These are phyloP conservation scores for Penicillium odoratum DNA, from an alignment of 495 filamentous ascomycete species.

Conservation along the genomic window DNA sequence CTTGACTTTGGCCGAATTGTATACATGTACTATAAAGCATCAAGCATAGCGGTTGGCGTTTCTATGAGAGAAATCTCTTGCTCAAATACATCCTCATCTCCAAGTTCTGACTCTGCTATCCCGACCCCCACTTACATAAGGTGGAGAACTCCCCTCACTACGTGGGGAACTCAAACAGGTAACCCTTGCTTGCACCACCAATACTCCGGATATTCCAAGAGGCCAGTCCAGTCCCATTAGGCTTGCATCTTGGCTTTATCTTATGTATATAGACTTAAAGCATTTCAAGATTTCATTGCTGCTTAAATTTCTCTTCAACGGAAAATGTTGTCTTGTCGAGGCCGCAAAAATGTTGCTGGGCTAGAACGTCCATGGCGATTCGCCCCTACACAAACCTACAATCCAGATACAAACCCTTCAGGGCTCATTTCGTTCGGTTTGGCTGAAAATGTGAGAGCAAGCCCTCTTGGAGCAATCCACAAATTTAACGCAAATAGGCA, in stretches of 20 bases:
- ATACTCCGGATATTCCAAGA: too few relatives aligned
- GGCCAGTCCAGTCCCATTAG: too few relatives aligned
- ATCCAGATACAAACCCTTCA: slow-evolving; percentile 28
- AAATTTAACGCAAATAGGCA: slow-evolving; percentile 12
- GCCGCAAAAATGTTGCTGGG: slow-evolving; percentile 23
- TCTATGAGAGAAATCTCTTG: background rate
- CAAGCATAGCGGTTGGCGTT: slow-evolving; percentile 39
- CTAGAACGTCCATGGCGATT: slow-evolving; percentile 33
- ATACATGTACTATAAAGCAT: slow-evolving; percentile 8
- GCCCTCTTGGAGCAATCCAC: background rate
- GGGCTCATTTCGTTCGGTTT: slow-evolving; percentile 38
- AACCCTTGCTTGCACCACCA: too few relatives aligned
- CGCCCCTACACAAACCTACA: slow-evolving; percentile 29
- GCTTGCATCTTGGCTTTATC: background rate
- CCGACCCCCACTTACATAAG: background rate
- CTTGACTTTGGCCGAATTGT: background rate
- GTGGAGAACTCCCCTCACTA: background rate
- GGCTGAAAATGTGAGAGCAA: slow-evolving; percentile 35
- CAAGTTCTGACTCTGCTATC: background rate
- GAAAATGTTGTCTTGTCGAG: slow-evolving; percentile 35
- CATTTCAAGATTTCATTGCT: background rate
- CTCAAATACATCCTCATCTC: slow-evolving; percentile 5
- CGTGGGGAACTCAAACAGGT: background rate
- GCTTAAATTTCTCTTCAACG: background rate
- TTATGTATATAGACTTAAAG: background rate